Percentiles rank a stretch among this genome's conserved stretches.
Conservation (phyloP, 495 filamentous ascomycete genomes). For the Xylaria longipes region DNA sequence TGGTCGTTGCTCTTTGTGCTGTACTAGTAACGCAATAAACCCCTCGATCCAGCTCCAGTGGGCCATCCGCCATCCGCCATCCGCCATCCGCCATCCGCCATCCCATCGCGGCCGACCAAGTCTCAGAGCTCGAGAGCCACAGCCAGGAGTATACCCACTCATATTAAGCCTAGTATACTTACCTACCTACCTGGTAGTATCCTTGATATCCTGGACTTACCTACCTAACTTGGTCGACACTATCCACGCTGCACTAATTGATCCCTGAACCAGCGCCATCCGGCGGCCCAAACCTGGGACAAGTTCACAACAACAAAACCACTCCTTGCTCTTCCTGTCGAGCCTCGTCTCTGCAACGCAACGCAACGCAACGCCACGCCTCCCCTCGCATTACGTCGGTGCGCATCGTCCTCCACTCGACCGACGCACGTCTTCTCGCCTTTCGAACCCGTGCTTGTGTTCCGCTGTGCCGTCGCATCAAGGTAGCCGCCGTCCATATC, state of each 20-base stretch:
- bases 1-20: background rate
- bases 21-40: slow-evolving; percentile 1
- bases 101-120: background rate
- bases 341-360: slow-evolving; percentile 28
- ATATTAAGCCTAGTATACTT: slow-evolving; percentile 14
- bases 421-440: slow-evolving; percentile 20
- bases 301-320: slow-evolving; percentile 27
- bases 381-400: slow-evolving; percentile 13
- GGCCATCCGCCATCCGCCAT: background rate
- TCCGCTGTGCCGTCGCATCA: slow-evolving; percentile 16
- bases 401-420: slow-evolving; percentile 23
- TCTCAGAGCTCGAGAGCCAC: background rate
- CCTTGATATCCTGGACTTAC: slow-evolving; percentile 16
- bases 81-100: background rate
- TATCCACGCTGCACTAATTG: slow-evolving; percentile 14
- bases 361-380: slow-evolving; percentile 18
- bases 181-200: slow-evolving; percentile 9
- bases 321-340: slow-evolving; percentile 24
- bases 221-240: background rate
- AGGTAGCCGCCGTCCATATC: background rate
- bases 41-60: background rate
- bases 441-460: slow-evolving; percentile 11
- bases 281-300: slow-evolving; percentile 26
- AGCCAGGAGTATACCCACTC: background rate
- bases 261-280: slow-evolving; percentile 27